phyloP scores from a whole-genome alignment of 805 yeast genomes.

The Suhomyces canberraensis region DNA sequence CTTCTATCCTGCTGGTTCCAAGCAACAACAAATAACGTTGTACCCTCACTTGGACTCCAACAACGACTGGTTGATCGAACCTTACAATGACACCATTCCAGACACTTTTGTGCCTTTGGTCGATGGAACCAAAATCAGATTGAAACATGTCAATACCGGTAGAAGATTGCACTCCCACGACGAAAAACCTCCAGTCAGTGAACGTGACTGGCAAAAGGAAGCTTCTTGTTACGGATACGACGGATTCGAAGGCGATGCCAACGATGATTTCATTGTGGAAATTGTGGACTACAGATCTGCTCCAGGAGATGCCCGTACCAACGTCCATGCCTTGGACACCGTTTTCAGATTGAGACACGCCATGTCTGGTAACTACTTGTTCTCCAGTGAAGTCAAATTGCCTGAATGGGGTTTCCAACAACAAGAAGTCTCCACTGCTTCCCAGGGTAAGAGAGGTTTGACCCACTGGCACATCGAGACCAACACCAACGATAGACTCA shows the following conservation, averaged over 20 bases:
- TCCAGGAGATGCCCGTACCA: constrained; percentile 49
- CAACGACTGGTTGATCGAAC: constrained; percentile 70
- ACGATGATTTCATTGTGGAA: constrained; percentile 78
- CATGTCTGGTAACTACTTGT: constrained; percentile 72
- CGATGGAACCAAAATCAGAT: constrained; percentile 69
- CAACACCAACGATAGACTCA: constrained; percentile 52
- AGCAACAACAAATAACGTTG: constrained; percentile 79
- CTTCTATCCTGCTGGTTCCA: constrained; percentile 71
- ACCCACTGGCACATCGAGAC: constrained; percentile 74
- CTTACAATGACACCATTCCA: constrained; percentile 57
- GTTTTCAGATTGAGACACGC: constrained; percentile 75
- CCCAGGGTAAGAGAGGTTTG: constrained; percentile 59
- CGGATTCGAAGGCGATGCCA: constrained; percentile 78
- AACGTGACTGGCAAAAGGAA: constrained; percentile 82
- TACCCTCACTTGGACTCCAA: constrained; percentile 77
- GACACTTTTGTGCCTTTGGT: constrained; percentile 57
- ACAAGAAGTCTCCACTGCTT: constrained; percentile 80
- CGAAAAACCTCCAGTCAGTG: constrained; percentile 73
- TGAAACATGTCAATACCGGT: constrained; percentile 54
- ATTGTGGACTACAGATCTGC: constrained; percentile 55
- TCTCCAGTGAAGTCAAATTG: constrained; percentile 70
- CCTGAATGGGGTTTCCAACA: constrained; percentile 85
- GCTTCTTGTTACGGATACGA: constrained; percentile 73
- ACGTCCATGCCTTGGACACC: constrained; percentile 64
- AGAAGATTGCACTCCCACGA: constrained; percentile 82